Evolutionary conservation across 2,329 filamentous ascomycete genomes (phyloP), one percentile per base, ranked within the genome.

Genomic region (Epichloe elymi): DNA sequence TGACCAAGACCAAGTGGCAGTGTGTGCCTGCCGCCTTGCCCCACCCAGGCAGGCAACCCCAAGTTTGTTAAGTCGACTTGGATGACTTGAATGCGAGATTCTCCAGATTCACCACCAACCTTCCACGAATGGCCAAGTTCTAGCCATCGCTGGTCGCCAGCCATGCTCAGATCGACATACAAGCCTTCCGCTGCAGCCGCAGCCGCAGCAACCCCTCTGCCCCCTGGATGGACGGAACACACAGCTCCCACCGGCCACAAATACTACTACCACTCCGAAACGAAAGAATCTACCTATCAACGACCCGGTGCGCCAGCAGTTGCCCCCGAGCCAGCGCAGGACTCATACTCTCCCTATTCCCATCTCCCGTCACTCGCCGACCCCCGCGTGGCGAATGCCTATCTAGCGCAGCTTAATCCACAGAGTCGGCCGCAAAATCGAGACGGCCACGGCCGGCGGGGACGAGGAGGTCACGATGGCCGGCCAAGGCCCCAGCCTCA

Each of bases 161-260:
- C 37, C 47, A 88, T 88, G 85, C 72, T 91, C 46, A 88, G 82
- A 63, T 87, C 85, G 19, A 90, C 86, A n/a, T 82, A 90, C 67
- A 80, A 78, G 54, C 74, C 80, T 20, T 75, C 77, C 10, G 63
- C 66, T 51, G 53, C 69, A 7, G 60, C 56, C 1, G 58, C 53
- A 8, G 58, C 59, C 17, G 63, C 70, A 38, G 73, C 79, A 4
- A 35, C 50, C 44, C 80, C 86, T 37, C 73, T 96, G 1, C 84
- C 83, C 30, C 74, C 83, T 42, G 89, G 88, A 56, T 96, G 90
- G 90, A 88, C 86, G n/a, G 87, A 95, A 67, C 89, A 96, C 70
- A 90, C 83, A 68, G 88, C 90, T 49, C 90, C 89, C 5, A 84
- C 85, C 48, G 88, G 88, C 4, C 89, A 95, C 66, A 76, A 76